These are phyloP conservation scores for Dactylorhiza incarnata DNA, from an alignment of 106 monocot species.

Conservation along the genomic window DNA sequence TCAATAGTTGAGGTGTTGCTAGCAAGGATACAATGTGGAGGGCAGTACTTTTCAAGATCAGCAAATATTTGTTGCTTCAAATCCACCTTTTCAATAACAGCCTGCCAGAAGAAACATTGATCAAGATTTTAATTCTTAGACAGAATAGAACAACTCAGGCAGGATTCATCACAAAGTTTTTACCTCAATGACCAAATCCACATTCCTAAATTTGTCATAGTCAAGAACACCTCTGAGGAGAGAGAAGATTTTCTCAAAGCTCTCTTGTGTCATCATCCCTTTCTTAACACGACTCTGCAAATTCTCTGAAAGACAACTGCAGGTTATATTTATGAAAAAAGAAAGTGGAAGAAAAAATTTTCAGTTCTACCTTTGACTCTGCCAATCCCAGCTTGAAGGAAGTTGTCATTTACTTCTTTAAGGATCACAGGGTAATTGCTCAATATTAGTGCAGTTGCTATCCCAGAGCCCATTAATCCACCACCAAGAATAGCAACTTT, in stretches of 20 bases:
- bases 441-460: slow-evolving; percentile 79
- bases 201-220: slow-evolving; percentile 69
- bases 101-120: slow-evolving; percentile 36
- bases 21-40: slow-evolving; percentile 80
- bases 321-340: not conserved
- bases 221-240: slow-evolving; percentile 74
- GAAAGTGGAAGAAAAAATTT: not conserved
- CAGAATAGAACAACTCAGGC: not conserved
- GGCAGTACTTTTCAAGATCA: slow-evolving; percentile 80
- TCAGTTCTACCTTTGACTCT: slow-evolving; percentile 64
- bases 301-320: slow-evolving; percentile 50
- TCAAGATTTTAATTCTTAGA: not conserved
- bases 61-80: slow-evolving; percentile 94
- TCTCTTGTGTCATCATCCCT: slow-evolving; percentile 84
- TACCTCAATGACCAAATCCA: slow-evolving; percentile 91
- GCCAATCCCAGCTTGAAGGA: slow-evolving; percentile 60
- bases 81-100: slow-evolving; percentile 83
- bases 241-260: slow-evolving; percentile 58
- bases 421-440: slow-evolving; percentile 74
- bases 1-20: slow-evolving; percentile 96
- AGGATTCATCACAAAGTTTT: slow-evolving; percentile 6
- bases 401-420: slow-evolving; percentile 93
- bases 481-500: slow-evolving; percentile 95
- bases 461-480: slow-evolving; percentile 96
- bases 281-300: slow-evolving; percentile 83